These are phyloP conservation scores for Pleurotus eryngii DNA, from an alignment of 768 basidiomycete species.

Conservation along the genomic window DNA sequence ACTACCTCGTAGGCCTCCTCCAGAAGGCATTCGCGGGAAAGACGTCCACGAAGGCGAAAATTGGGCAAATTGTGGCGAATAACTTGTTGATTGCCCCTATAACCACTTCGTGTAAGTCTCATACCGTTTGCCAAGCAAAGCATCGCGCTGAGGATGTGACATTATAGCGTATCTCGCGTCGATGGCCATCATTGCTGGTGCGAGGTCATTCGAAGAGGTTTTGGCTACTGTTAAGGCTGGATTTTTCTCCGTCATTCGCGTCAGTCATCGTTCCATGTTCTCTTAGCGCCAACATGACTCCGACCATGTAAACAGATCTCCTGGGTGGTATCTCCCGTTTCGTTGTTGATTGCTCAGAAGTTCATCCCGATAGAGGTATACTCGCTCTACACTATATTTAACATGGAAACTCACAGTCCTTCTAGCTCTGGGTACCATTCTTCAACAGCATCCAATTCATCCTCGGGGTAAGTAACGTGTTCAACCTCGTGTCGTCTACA, in stretches of 20 bases:
- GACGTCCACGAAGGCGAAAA: constrained; percentile 56
- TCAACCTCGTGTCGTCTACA: no score
- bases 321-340: constrained; percentile 76
- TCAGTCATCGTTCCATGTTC: constrained; percentile 27
- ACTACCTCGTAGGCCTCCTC: constrained; percentile 66
- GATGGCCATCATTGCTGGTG: constrained; percentile 84
- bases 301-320: constrained; percentile 47
- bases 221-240: constrained; percentile 65
- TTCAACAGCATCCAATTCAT: constrained; percentile 78
- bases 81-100: constrained; percentile 77
- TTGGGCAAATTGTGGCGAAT: constrained; percentile 73
- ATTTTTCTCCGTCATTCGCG: constrained; percentile 71
- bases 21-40: constrained; percentile 78
- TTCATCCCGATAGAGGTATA: constrained; percentile 75
- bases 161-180: constrained; percentile 64
- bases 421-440: constrained; percentile 82
- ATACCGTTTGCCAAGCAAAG: not conserved
- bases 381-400: not conserved
- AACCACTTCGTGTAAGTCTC: constrained; percentile 55
- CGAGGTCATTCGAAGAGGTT: constrained; percentile 61
- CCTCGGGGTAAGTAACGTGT: constrained; percentile 56
- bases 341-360: constrained; percentile 73
- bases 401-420: not conserved
- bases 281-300: not conserved
- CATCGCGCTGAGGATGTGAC: not conserved